A percentile compares a stretch with the other conserved stretches of the same genome.
Conservation (phyloP, 2,329 filamentous ascomycete genomes). For the Botrytis hyacinthi region DNA sequence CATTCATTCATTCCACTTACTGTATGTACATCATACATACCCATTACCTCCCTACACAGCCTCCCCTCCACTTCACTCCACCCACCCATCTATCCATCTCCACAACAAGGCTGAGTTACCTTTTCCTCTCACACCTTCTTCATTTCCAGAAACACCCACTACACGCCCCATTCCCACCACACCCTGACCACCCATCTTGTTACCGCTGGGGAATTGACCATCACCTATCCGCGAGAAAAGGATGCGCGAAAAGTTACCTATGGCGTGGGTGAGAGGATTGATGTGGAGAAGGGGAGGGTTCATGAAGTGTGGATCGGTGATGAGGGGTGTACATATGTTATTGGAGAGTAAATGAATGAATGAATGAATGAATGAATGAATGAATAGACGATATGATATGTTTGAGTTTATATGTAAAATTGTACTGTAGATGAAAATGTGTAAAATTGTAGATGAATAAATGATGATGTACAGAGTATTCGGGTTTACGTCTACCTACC, state of each 20-base stretch:
- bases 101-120: conserved; percentile 17
- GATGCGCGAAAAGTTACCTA: conserved; percentile 56
- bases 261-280: conserved; percentile 59
- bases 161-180: conserved; percentile 63
- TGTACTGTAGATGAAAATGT: neutral
- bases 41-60: neutral
- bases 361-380: neutral
- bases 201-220: conserved; percentile 60
- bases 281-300: conserved; percentile 60
- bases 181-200: conserved; percentile 69
- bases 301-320: conserved; percentile 70
- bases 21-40: neutral
- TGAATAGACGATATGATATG: too few relatives aligned
- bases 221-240: conserved; percentile 62
- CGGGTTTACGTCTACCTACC: too few relatives aligned
- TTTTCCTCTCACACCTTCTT: conserved; percentile 15
- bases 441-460: neutral
- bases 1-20: neutral
- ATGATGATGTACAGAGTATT: neutral
- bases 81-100: neutral
- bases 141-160: conserved; percentile 61
- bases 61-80: neutral
- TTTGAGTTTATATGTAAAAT: neutral
- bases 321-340: conserved; percentile 66
- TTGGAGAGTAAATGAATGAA: conserved; percentile 50